phyloP scores from a whole-genome alignment of 768 basidiomycete species.

The Leccinum imitatum region DNA sequence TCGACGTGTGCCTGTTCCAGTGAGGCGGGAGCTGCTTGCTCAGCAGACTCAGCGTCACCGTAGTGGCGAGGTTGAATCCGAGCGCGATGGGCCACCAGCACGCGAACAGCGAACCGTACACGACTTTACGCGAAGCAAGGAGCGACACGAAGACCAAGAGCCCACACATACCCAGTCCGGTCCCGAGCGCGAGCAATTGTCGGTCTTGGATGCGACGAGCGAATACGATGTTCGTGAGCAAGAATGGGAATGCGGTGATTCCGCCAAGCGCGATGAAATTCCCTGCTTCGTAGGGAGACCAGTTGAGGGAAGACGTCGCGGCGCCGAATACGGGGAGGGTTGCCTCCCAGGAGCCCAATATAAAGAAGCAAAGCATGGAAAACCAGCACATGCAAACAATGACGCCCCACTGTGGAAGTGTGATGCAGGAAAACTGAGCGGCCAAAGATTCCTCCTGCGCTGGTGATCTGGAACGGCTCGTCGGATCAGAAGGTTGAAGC shows the following conservation, averaged over 20 bases:
- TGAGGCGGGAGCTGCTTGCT: background rate
- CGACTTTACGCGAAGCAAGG: constrained; percentile 40
- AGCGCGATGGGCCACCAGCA: background rate
- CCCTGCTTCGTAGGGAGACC: constrained; percentile 62
- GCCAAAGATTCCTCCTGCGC: background rate
- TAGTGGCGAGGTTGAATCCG: background rate
- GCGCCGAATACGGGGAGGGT: constrained; percentile 62
- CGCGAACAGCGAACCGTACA: constrained; percentile 42
- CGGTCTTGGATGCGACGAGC: constrained; percentile 62
- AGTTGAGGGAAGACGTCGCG: constrained; percentile 42
- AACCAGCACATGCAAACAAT: constrained; percentile 65
- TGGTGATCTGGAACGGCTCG: background rate
- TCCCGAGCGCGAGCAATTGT: constrained; percentile 52
- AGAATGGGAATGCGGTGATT: constrained; percentile 61
- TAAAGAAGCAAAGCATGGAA: constrained; percentile 59
- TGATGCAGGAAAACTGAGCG: background rate
- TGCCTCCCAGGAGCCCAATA: constrained; percentile 50
- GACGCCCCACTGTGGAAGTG: background rate
- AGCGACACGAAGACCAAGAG: constrained; percentile 52
- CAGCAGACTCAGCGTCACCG: background rate
- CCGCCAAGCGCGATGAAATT: constrained; percentile 74
- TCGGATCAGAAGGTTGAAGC: background rate
- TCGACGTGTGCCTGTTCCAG: background rate
- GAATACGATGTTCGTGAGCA: constrained; percentile 57
- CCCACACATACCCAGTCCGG: constrained; percentile 49